Percentiles rank a stretch among this genome's conserved stretches.
Conservation (phyloP, 208 protist genomes). For the Acanthamoeba sp. region DNA sequence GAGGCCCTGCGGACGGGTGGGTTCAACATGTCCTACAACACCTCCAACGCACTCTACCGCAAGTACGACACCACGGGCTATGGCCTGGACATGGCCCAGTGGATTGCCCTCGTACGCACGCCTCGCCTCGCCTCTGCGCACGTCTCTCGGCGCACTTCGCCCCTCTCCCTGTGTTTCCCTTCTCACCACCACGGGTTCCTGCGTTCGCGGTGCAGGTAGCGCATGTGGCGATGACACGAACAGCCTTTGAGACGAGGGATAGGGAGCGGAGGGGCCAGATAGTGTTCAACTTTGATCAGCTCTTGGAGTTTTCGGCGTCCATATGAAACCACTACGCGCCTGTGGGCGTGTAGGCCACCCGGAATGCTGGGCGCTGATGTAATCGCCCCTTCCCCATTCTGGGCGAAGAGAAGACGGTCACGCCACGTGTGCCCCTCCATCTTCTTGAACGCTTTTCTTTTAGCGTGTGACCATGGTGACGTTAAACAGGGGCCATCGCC, state of each 20-base stretch:
- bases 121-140: not conserved
- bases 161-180: too few relatives aligned
- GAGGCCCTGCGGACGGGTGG: conserved; percentile 56
- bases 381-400: too few relatives aligned
- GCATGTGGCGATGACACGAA: conserved; percentile 69
- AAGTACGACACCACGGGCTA: conserved; percentile 73
- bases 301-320: conserved; percentile 60
- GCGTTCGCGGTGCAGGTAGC: not conserved
- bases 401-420: too few relatives aligned
- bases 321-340: not conserved
- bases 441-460: too few relatives aligned
- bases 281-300: conserved; percentile 69
- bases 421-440: too few relatives aligned
- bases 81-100: conserved; percentile 68
- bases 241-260: conserved; percentile 51
- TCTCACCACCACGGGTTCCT: not conserved
- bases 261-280: conserved; percentile 26
- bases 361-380: too few relatives aligned
- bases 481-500: too few relatives aligned
- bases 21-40: conserved; percentile 62
- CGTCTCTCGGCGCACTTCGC: not conserved
- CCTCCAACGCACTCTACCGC: conserved; percentile 17
- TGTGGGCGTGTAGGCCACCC: too few relatives aligned
- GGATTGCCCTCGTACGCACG: conserved; percentile 25
- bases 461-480: too few relatives aligned